Evolutionary conservation across 805 yeast genomes (phyloP).

Genomic region (Tetrapisispora pingtungensis): DNA sequence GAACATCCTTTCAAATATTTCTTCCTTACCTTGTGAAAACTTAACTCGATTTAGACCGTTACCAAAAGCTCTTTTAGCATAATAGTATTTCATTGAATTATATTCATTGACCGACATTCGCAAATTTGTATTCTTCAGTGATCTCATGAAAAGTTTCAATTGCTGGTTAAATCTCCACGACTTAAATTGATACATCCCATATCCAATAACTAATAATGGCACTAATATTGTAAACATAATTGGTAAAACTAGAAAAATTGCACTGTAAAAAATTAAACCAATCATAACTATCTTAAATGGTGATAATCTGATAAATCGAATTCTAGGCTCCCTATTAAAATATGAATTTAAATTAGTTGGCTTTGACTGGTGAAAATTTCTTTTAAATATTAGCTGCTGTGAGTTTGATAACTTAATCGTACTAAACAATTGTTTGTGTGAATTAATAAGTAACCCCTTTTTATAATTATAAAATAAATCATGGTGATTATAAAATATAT

Average conservation of each 20-base stretch:
- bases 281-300: slow-evolving; percentile 10
- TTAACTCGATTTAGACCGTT: neutral
- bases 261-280: slow-evolving; percentile 3
- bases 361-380: neutral
- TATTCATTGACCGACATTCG: slow-evolving; percentile 7
- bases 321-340: neutral
- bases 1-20: neutral
- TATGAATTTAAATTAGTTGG: no score
- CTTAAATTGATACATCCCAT: slow-evolving; percentile 17
- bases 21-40: neutral
- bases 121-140: neutral
- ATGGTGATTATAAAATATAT: no score
- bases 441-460: no score
- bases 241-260: slow-evolving; percentile 10
- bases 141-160: slow-evolving; percentile 8
- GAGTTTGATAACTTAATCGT: no score
- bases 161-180: slow-evolving; percentile 17
- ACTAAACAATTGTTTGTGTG: no score
- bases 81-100: neutral
- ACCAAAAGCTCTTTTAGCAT: neutral
- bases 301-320: slow-evolving; percentile 8
- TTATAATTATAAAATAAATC: no score
- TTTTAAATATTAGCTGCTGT: no score
- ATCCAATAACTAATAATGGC: slow-evolving; percentile 16
- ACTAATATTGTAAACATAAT: slow-evolving; percentile 13